Conservation (phyloP, 1,284 basidiomycete species). For the Boletus smithii region DNA sequence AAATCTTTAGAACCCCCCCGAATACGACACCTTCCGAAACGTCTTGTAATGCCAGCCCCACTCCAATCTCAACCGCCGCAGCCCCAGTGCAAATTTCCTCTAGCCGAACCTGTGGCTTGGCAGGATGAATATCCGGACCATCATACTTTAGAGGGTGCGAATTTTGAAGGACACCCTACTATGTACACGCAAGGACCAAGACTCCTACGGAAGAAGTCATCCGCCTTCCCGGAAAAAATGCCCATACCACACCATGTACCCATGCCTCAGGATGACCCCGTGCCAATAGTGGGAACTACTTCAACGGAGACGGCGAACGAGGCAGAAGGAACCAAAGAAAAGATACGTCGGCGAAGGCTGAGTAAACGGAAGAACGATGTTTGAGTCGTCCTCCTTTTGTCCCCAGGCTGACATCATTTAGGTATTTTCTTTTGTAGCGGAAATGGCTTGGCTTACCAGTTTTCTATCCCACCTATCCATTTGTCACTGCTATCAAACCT, state of each 20-base stretch:
- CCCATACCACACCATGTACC: conserved; percentile 26
- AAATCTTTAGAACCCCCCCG: conserved; percentile 30
- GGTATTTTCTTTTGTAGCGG: conserved; percentile 14
- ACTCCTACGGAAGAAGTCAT: conserved; percentile 26
- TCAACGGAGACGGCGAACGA: conserved; percentile 17
- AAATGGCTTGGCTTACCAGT: conserved; percentile 23
- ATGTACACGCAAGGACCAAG: conserved; percentile 18
- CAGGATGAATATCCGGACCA: conserved; percentile 10
- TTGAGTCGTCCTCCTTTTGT: conserved; percentile 17
- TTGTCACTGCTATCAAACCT: conserved; percentile 3
- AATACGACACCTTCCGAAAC: conserved; percentile 50
- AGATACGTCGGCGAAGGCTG: conserved; percentile 31
- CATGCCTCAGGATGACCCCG: conserved; percentile 13
- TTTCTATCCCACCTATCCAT: conserved; percentile 21
- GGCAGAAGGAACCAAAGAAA: conserved; percentile 21
- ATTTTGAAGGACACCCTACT: conserved; percentile 6
- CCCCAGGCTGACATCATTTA: conserved; percentile 9
- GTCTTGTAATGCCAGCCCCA: conserved; percentile 64
- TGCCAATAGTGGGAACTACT: conserved; percentile 10
- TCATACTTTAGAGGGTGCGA: not conserved
- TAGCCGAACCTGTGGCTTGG: not conserved
- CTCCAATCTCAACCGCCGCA: conserved; percentile 36
- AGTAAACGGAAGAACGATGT: conserved; percentile 33
- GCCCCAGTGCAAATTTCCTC: conserved; percentile 7
- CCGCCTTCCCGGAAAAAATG: conserved; percentile 24